Conservation (phyloP, 257 asterid genomes). For the Forsythia suspensa region DNA sequence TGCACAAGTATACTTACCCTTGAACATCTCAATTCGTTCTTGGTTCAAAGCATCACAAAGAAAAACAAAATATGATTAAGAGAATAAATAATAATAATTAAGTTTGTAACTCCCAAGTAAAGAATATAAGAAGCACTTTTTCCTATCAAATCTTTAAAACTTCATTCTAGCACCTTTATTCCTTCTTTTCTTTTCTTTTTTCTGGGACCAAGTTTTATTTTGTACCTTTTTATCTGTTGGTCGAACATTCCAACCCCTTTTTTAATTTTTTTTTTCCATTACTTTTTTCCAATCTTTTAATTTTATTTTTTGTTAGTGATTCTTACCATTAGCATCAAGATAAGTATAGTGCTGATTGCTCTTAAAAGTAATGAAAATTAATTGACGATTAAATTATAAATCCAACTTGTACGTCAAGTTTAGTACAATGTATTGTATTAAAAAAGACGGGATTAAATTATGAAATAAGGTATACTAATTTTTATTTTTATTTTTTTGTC, state of each 20-base stretch:
- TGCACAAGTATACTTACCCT: no score
- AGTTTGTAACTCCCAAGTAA: neutral
- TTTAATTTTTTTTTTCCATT: no score
- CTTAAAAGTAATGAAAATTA: no score
- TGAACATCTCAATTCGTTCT: no score
- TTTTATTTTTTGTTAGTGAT: neutral
- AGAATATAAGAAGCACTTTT: conserved; percentile 1
- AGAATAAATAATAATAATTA: no score
- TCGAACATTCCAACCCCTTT: no score
- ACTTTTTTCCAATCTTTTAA: neutral
- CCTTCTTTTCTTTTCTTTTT: neutral
- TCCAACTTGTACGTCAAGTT: neutral
- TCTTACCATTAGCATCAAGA: conserved; percentile 28
- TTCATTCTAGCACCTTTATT: neutral
- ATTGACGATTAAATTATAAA: no score
- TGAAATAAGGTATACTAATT: no score
- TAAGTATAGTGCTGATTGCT: conserved; percentile 11
- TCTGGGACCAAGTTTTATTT: neutral
- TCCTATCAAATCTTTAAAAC: neutral
- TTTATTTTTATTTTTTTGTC: no score
- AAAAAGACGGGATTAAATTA: neutral
- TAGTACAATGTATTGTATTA: no score
- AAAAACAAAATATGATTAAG: no score
- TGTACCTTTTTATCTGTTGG: neutral
- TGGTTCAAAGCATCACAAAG: no score